phyloP scores from a whole-genome alignment of 2,329 filamentous ascomycete genomes.

The Botrytis fabae region DNA sequence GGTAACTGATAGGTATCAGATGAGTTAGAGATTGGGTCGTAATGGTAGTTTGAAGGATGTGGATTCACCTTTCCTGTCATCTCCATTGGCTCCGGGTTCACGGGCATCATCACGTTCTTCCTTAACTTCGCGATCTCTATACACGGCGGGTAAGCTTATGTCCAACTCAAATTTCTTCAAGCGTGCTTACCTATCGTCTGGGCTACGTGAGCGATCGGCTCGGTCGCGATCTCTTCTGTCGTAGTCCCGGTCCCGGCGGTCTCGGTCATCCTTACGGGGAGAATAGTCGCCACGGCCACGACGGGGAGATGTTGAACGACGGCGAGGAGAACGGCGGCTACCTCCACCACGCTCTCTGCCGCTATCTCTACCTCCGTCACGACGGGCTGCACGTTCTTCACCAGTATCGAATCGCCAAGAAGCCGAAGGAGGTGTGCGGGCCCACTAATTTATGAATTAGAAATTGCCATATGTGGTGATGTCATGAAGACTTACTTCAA shows the following conservation, averaged over 20 bases:
- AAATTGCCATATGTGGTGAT: background rate
- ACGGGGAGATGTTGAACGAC: conserved; percentile 76
- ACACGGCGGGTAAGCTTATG: conserved; percentile 9
- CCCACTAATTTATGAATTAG: conserved; percentile 69
- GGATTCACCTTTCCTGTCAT: conserved; percentile 81
- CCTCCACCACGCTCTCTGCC: conserved; percentile 30
- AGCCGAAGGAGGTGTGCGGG: conserved; percentile 93
- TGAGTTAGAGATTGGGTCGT: conserved; percentile 30
- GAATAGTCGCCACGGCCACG: conserved; percentile 75
- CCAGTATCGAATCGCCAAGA: conserved; percentile 98
- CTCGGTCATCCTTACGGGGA: conserved; percentile 84
- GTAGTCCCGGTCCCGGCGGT: conserved; percentile 76
- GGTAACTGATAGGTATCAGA: conserved; percentile 45
- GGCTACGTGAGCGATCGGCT: conserved; percentile 69
- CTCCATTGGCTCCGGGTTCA: conserved; percentile 77
- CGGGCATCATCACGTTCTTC: conserved; percentile 70
- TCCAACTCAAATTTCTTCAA: background rate
- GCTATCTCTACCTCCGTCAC: conserved; percentile 43
- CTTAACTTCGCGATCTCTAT: conserved; percentile 49
- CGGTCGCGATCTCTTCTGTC: conserved; percentile 62
- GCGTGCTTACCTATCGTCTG: conserved; percentile 56
- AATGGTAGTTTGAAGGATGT: conserved; percentile 27
- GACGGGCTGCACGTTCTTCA: conserved; percentile 63
- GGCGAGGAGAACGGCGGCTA: conserved; percentile 61
- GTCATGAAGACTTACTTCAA: conserved; percentile 68